Evolutionary conservation across 2,329 filamentous ascomycete genomes (phyloP), one percentile per base, ranked within the genome.

Genomic region (Monosporascus sp.): DNA sequence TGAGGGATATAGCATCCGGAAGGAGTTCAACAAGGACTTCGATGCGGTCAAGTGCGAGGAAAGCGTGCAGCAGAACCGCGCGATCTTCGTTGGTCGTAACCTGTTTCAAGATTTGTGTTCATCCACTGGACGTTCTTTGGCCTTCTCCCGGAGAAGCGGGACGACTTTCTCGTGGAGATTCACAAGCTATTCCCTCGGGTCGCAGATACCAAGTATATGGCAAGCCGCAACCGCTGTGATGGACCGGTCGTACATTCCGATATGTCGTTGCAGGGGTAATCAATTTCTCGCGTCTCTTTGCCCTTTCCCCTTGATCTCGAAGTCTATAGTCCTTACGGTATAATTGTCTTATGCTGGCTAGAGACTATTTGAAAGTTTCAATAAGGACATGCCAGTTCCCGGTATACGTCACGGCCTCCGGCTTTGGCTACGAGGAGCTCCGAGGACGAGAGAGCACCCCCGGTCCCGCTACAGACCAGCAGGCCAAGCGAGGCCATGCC

Each of bases 101-200:
- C 73, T 83, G 54, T 81, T 88, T 57, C 77, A 79, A 2, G 84
- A 88, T 59, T 71, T 88, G 76, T 82, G 37, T 87, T 87, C 60
- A 67, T 88, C 37, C 84, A 86, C 65, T 68, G 74, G n/a, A 78
- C 76, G 1, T 88, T 88, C 65, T 72, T 87, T 49, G 81, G 81
- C 1, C 57, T 69, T 1, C 69, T 88, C 2, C 85, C 85, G 0
- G 67, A 72, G 2, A 78, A 71, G 0, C 65, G 85, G 1, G 70
- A 74, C 3, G 77, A 77, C 22, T 88, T 87, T 61, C 70, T 74
- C 39, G 54, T 65, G 6, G 64, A 69, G 2, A 72, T 86, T 2
- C 76, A 83, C 57, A 60, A 67, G 1, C 60, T 80, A 3, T 74
- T 77, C 39, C 72, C 75, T 0, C 64, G 68, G 2, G 73, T 86